phyloP scores from a whole-genome alignment of 2,329 filamentous ascomycete genomes.

The Ophiostoma perfectum region DNA sequence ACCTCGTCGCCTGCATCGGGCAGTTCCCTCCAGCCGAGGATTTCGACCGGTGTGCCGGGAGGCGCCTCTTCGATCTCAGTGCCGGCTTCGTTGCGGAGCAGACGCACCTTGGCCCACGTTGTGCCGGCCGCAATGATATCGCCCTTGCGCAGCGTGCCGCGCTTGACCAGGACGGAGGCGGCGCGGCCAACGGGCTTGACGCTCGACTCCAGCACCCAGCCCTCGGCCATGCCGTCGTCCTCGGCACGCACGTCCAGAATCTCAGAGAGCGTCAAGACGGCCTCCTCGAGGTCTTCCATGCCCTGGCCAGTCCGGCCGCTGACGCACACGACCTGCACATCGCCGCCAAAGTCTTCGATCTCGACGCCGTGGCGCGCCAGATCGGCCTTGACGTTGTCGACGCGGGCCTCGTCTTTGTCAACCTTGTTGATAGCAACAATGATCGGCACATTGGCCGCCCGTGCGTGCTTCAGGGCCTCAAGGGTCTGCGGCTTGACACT shows the following conservation, averaged over 20 bases:
- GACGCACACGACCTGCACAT: conserved; percentile 85
- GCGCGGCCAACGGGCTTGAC: conserved; percentile 79
- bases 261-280: conserved; percentile 77
- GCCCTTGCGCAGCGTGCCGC: conserved; percentile 75
- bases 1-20: conserved; percentile 83
- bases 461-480: conserved; percentile 92
- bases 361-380: conserved; percentile 77
- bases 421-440: conserved; percentile 98
- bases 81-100: conserved; percentile 79
- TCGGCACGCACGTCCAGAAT: conserved; percentile 87
- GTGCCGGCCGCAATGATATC: conserved; percentile 82
- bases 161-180: conserved; percentile 82
- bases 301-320: conserved; percentile 91
- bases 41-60: conserved; percentile 84
- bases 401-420: conserved; percentile 76
- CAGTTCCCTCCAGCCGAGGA: conserved; percentile 85
- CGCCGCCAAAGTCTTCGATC: conserved; percentile 91
- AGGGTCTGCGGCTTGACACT: conserved; percentile 96
- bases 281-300: conserved; percentile 89
- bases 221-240: conserved; percentile 69
- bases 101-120: conserved; percentile 81
- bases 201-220: conserved; percentile 88
- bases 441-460: conserved; percentile 79
- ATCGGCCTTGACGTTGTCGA: conserved; percentile 83
- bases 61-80: conserved; percentile 64